These are phyloP conservation scores for Helenozyma rhizophorensis DNA, from an alignment of 805 yeast species.

Conservation along the genomic window DNA sequence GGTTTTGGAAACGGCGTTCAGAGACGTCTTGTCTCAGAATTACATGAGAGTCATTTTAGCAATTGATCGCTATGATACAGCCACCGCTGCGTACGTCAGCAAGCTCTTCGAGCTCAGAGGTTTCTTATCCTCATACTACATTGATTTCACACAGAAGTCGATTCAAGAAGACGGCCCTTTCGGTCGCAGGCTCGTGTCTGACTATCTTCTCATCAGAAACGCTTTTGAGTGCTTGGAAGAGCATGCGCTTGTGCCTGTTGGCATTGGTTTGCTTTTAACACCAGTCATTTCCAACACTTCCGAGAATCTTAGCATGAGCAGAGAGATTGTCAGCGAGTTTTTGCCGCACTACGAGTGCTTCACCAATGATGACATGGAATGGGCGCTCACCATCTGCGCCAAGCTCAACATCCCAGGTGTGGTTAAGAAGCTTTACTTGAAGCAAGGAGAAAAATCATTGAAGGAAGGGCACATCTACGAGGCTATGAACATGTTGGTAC, in stretches of 20 bases:
- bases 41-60: constrained; percentile 54
- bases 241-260: constrained; percentile 58
- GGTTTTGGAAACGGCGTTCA: constrained; percentile 36
- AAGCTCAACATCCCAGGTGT: constrained; percentile 57
- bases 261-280: constrained; percentile 55
- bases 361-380: constrained; percentile 74
- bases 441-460: constrained; percentile 44
- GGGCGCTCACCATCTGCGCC: constrained; percentile 73
- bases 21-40: constrained; percentile 52
- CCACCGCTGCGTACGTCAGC: constrained; percentile 61
- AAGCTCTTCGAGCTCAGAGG: constrained; percentile 64
- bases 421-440: constrained; percentile 50
- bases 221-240: constrained; percentile 51
- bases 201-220: constrained; percentile 50
- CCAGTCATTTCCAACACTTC: constrained; percentile 41
- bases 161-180: constrained; percentile 1
- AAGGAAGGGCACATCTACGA: constrained; percentile 57
- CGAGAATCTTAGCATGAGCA: constrained; percentile 29
- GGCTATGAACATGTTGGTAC: constrained; percentile 59
- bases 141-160: constrained; percentile 5
- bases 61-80: constrained; percentile 54
- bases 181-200: constrained; percentile 35
- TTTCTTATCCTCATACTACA: constrained; percentile 39
- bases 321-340: constrained; percentile 46
- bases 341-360: constrained; percentile 58